Percentiles rank a stretch among this genome's conserved stretches.
phyloP scores from a whole-genome alignment of 352 stramenopile genomes.

The Pythium brachiatum region DNA sequence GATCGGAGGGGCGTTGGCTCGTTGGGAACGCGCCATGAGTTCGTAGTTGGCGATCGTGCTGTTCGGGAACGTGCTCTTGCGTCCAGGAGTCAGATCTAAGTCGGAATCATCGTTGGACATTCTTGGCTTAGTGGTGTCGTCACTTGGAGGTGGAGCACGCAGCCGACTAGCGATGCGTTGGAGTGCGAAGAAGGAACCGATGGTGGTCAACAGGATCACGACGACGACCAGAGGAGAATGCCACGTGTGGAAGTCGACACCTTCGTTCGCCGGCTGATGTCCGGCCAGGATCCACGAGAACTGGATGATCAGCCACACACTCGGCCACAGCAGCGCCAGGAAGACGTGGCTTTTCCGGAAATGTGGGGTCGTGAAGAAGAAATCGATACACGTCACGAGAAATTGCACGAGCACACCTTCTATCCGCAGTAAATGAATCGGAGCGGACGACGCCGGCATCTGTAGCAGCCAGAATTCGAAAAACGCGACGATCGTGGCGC shows the following conservation, averaged over 20 bases:
- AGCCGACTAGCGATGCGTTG: conserved; percentile 35
- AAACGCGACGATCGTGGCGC: conserved; percentile 41
- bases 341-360: conserved; percentile 66
- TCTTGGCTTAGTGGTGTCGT: conserved; percentile 10
- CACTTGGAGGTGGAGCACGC: conserved; percentile 5
- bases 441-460: conserved; percentile 3
- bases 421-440: conserved; percentile 22
- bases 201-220: conserved; percentile 35
- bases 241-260: conserved; percentile 58
- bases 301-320: conserved; percentile 52
- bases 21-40: conserved; percentile 37
- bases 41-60: conserved; percentile 37
- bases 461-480: conserved; percentile 50
- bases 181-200: conserved; percentile 42
- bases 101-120: neutral
- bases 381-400: conserved; percentile 46
- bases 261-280: conserved; percentile 51
- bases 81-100: conserved; percentile 8
- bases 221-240: conserved; percentile 35
- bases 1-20: conserved; percentile 1
- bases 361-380: conserved; percentile 57
- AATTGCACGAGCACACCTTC: conserved; percentile 43
- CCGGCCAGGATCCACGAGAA: conserved; percentile 52
- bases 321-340: conserved; percentile 53
- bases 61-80: conserved; percentile 19